Base-by-base conservation (phyloP, 1,139 yeast genomes). In the Pichia sp. region DNA sequence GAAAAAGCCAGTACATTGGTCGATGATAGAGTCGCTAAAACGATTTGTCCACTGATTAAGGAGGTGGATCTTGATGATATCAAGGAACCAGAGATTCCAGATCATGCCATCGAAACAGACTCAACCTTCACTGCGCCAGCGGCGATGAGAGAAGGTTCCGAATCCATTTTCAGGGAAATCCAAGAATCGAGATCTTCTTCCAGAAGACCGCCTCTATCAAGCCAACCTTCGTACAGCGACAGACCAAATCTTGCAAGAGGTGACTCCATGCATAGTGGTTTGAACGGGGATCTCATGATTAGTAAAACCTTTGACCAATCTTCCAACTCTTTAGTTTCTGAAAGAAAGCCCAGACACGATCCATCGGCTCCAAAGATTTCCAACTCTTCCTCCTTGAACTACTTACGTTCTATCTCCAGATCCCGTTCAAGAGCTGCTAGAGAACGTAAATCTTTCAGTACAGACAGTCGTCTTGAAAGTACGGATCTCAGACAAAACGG, bases 231-330 rank as follows among this genome's bases (percentile, higher is more conserved):
- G 1, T 51, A 66, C 4, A 34, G 45, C 25, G 33, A 17, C 11
- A 63, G 56, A 46, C 79, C 82, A 4, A 81, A 76, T 53, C 64
- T 77, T 51, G 83, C 83, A 8, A 65, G 79, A 43, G 84, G 84
- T 31, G 83, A 76, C 47, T 72, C 81, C 2, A 76, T 75, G 52
- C 76, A 74, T 49, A 69, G 67, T 50, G 60, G 60, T 3, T 48
- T 56, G 16, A 50, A 56, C 34, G 55, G 52, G 30, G 58, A 53
- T 15, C 34, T 34, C 22, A 32, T 43, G 16, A 34, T 40, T 12
- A 29, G 37, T 9, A 33, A 29, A n/a, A 26, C 44, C 5, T 40
- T 19, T 32, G 44, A 35, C 28, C 8, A 30, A 33, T 8, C 29
- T 6, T 30, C 39, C 2, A 32, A 38, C 18, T 16, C 16, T 21